Evolutionary conservation across 768 basidiomycete species (phyloP).

Genomic region (Rhodotorula toruloides): DNA sequence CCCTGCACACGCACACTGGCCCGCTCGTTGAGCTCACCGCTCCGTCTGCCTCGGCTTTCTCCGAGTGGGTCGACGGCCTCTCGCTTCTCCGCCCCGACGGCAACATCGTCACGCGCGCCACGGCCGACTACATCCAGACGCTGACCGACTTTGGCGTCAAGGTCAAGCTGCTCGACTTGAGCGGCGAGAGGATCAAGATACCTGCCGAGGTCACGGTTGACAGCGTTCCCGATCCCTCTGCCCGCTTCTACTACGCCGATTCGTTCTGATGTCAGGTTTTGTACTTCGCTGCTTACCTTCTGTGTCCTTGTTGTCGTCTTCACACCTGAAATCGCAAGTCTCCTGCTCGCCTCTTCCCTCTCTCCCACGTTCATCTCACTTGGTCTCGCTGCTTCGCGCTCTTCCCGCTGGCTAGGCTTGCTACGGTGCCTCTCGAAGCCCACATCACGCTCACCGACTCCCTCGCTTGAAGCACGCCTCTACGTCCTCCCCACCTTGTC

Average conservation of each 20-base stretch:
- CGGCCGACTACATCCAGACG: conserved; percentile 73
- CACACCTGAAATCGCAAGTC: too few relatives aligned
- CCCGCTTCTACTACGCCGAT: conserved; percentile 4
- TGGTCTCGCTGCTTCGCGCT: too few relatives aligned
- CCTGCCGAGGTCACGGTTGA: conserved; percentile 51
- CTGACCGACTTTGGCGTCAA: conserved; percentile 87
- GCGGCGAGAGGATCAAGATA: conserved; percentile 83
- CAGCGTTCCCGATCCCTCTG: background rate
- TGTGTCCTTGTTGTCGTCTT: background rate
- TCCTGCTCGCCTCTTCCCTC: too few relatives aligned
- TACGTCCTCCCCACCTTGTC: background rate
- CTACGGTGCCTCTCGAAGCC: too few relatives aligned
- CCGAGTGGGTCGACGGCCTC: conserved; percentile 90
- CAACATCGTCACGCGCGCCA: conserved; percentile 79
- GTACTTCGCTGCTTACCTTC: too few relatives aligned
- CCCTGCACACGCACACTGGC: conserved; percentile 60
- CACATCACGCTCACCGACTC: too few relatives aligned
- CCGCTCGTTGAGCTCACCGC: conserved; percentile 74
- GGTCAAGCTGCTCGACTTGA: conserved; percentile 81
- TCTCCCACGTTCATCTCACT: too few relatives aligned
- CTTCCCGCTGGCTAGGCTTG: too few relatives aligned
- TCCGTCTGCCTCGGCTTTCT: conserved; percentile 70
- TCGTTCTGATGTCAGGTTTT: background rate
- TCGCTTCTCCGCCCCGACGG: conserved; percentile 74
- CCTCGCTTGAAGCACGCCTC: too few relatives aligned